Percentiles rank a stretch among this genome's conserved stretches.
Evolutionary conservation across 2,329 filamentous ascomycete species (phyloP).

Genomic region (Dissoconium aciculare): DNA sequence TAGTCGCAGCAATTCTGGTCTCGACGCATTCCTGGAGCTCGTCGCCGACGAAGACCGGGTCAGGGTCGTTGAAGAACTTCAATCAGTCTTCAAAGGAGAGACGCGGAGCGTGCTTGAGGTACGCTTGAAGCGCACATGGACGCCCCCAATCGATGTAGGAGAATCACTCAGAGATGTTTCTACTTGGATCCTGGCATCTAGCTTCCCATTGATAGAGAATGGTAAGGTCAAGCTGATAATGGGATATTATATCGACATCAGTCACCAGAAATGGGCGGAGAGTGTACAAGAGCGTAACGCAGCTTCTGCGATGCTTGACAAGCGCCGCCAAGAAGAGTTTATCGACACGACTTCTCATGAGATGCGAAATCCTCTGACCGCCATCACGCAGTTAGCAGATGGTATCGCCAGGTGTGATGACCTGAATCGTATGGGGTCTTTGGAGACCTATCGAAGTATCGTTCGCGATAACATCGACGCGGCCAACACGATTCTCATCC

Average conservation of each 20-base stretch:
- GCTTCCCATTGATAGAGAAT: slow-evolving; percentile 10
- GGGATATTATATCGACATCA: slow-evolving; percentile 17
- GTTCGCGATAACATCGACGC: slow-evolving; percentile 12
- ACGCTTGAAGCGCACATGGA: slow-evolving; percentile 9
- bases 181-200: slow-evolving; percentile 10
- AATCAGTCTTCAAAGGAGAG: slow-evolving; percentile 5
- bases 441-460: slow-evolving; percentile 3
- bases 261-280: slow-evolving; percentile 20
- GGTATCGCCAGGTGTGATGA: slow-evolving; percentile 18
- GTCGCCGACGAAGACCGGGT: no score
- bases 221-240: slow-evolving; percentile 12
- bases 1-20: no score
- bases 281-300: slow-evolving; percentile 11
- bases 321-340: slow-evolving; percentile 16
- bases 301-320: slow-evolving; percentile 11
- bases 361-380: slow-evolving; percentile 27
- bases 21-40: no score
- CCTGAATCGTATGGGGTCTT: no score
- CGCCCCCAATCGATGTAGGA: slow-evolving; percentile 5
- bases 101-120: slow-evolving; percentile 7
- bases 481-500: slow-evolving; percentile 20
- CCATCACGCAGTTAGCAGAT: slow-evolving; percentile 31
- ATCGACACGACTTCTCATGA: slow-evolving; percentile 8
- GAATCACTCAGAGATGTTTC: slow-evolving; percentile 4
- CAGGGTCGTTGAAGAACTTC: no score